These are phyloP conservation scores for Tylopilus sp. DNA, from an alignment of 768 basidiomycete species.

Conservation along the genomic window DNA sequence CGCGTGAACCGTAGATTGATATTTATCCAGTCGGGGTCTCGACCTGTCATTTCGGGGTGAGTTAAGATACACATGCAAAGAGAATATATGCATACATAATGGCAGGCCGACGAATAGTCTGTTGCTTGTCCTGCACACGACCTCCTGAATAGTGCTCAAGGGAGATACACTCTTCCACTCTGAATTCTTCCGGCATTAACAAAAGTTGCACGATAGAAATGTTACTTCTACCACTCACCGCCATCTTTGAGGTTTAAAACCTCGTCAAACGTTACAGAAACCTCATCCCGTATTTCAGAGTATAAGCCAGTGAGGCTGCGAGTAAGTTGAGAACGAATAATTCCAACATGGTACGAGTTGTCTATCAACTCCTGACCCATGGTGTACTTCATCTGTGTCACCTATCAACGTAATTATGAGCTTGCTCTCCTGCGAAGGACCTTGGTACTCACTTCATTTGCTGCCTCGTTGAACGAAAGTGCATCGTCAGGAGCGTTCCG, in stretches of 20 bases:
- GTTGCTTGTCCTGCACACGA: neutral
- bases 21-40: neutral
- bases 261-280: neutral
- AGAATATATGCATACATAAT: neutral
- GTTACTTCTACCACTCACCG: neutral
- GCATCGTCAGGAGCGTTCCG: neutral
- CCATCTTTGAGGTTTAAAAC: neutral
- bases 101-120: neutral
- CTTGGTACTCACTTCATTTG: neutral
- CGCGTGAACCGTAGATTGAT: neutral
- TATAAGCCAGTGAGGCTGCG: neutral
- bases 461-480: neutral
- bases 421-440: neutral
- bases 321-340: neutral
- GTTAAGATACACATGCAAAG: too few species aligned
- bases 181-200: neutral
- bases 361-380: neutral
- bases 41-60: neutral
- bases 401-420: neutral
- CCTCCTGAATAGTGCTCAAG: neutral
- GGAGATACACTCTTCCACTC: neutral
- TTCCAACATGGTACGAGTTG: neutral
- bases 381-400: neutral
- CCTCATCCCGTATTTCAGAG: neutral
- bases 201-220: too few species aligned